These are phyloP conservation scores for Arthrobotrys sphaeroides DNA, from an alignment of 2,329 filamentous ascomycete species.

Conservation along the genomic window DNA sequence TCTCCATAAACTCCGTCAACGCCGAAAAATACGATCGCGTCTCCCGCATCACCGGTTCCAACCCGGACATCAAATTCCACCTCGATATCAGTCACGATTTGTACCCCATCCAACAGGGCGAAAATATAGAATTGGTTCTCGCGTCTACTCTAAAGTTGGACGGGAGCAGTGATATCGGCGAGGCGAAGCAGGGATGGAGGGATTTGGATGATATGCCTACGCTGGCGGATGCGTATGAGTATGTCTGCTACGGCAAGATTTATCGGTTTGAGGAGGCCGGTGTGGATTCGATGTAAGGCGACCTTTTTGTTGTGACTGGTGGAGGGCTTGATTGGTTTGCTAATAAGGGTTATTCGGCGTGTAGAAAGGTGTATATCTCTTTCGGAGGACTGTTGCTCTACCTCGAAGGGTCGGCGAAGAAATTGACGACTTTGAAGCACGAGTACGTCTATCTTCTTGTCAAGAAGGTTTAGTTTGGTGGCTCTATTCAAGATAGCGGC, in stretches of 20 bases:
- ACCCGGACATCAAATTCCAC: slow-evolving; percentile 77
- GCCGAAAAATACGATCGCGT: slow-evolving; percentile 94
- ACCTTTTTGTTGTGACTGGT: neutral
- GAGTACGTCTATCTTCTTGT: slow-evolving; percentile 92
- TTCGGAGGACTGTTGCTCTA: slow-evolving; percentile 92
- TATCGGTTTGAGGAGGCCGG: slow-evolving; percentile 85
- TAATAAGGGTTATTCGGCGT: slow-evolving; percentile 14
- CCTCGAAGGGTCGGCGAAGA: slow-evolving; percentile 93
- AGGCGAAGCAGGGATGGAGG: slow-evolving; percentile 76
- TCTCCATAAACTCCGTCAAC: slow-evolving; percentile 82
- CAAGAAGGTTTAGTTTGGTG: slow-evolving; percentile 73
- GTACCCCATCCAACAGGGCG: slow-evolving; percentile 78
- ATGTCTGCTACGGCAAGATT: slow-evolving; percentile 87
- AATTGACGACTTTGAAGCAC: slow-evolving; percentile 87
- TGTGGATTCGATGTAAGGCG: slow-evolving; percentile 79
- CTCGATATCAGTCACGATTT: slow-evolving; percentile 96
- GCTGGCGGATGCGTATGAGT: slow-evolving; percentile 82
- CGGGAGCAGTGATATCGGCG: slow-evolving; percentile 69
- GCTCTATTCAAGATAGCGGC: neutral
- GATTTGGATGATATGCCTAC: slow-evolving; percentile 71
- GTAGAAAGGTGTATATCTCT: slow-evolving; percentile 89
- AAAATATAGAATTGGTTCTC: slow-evolving; percentile 81
- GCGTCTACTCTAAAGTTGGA: slow-evolving; percentile 88
- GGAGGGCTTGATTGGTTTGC: neutral
- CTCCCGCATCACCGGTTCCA: slow-evolving; percentile 81